Base-by-base conservation (phyloP, 2,329 filamentous ascomycete genomes). In the Fusarium sp. region DNA sequence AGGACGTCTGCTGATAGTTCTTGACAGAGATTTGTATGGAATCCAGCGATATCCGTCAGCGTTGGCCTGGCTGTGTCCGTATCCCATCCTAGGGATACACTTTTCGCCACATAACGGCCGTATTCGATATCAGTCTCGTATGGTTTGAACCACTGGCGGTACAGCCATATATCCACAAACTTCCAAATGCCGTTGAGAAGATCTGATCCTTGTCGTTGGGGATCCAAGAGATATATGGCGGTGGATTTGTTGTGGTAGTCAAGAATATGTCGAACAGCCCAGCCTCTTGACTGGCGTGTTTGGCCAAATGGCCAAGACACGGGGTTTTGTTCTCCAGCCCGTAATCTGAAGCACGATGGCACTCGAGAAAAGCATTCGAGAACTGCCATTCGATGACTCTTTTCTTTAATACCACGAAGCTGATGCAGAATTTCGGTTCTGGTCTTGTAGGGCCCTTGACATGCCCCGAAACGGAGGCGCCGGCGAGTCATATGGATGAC, bases 131-230 rank as follows among this genome's bases (percentile, higher is more conserved):
- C 42, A n/a, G 51, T 58, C 6, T 58, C 6, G 27, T 62, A 53
- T 3, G 58, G 58, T 14, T 51, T n/a, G 8, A 64, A 57, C 42
- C 58, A 62, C 9, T 62, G 58, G 10, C 34, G 58, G 33, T 64
- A 64, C 2, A 64, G 33, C 62, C 62, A 64, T 16, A 61, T 25
- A 40, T 64, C 58, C 18, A 61, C 2, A 27, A 27, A 61, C 25
- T 51, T 57, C 20, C 44, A 34, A 2, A 62, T 51, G 1, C 50
- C 42, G 2, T 23, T 18, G 2, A 6, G 4, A 11, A 49, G 14
- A 11, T 38, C 2, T 11, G n/a, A 10, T 7, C 27, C 49, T 20
- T 49, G 16, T 14, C 13, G 36, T 3, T 49, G 31, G 1, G 58
- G 50, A 9, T 64, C 34, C 20, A 51, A 36, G 10, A 50, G 27